Base-by-base conservation (phyloP, 2,329 filamentous ascomycete genomes). In the Ilyonectria destructans region DNA sequence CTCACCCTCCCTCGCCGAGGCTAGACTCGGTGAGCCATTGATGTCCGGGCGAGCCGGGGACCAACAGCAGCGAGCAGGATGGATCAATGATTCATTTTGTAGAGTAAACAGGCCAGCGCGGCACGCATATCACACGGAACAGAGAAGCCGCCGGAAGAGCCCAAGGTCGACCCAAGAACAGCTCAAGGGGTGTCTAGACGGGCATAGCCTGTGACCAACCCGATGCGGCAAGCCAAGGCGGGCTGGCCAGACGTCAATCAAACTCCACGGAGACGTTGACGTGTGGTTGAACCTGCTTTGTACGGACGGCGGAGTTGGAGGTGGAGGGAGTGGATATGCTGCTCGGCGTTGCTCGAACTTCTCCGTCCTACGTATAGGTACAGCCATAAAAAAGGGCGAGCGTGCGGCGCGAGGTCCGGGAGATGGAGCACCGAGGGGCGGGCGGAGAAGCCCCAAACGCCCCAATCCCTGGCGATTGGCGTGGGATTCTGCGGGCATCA, bases 21-120 rank as follows among this genome's bases (percentile, higher is more conserved):
- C 59, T 69, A 69, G 68, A 74, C 71, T 75, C 69, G 74, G 71
- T 76, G 73, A 74, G 59, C 54, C 54, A 68, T 75, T 54, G 56
- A 73, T 61, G 69, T 65, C 69, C 74, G 74, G 70, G 29, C 69
- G 35, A 69, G 63, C 72, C 74, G 74, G 71, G 64, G 55, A 65
- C 66, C 68, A 73, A 71, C 66, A 59, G 65, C 59, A 62, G 61
- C 62, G 67, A 58, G 62, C 37, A 45, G 43, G 58, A 45, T 57
- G 49, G 58, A 57, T 49, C 45, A 54, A 10, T 58, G 63, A 66
- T 52, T 61, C 58, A 62, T 56, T 35, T 52, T 40, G 40, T 54
- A 51, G 52, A 48, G 48, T 65, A 58, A 37, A 51, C 45, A 59
- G 37, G 52, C 23, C 46, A 46, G 56, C 23, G 8, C 62, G 56